These are phyloP conservation scores for Plasmopara halstedii DNA, from an alignment of 352 stramenopile genomes.

Conservation along the genomic window DNA sequence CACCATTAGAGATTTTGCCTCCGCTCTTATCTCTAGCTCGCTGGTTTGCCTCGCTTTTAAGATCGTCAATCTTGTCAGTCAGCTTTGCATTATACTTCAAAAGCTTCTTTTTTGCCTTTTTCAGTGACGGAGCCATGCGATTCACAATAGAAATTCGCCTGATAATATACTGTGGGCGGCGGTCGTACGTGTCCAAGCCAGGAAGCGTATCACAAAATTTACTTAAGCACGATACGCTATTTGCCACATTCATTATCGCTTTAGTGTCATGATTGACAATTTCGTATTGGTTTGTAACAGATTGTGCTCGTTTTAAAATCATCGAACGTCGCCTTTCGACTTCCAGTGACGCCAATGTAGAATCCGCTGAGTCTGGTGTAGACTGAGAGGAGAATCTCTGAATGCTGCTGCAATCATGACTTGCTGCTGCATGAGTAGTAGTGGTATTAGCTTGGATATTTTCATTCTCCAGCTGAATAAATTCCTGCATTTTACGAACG, in stretches of 20 bases:
- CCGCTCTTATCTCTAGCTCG: constrained; percentile 20
- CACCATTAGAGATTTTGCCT: constrained; percentile 9
- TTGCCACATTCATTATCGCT: constrained; percentile 51
- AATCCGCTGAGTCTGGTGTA: not conserved
- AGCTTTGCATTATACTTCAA: constrained; percentile 73
- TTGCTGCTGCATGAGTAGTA: not conserved
- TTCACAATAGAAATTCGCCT: constrained; percentile 49
- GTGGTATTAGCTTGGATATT: constrained; percentile 4
- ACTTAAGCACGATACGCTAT: constrained; percentile 59
- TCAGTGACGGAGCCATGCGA: constrained; percentile 41
- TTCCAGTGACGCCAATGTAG: constrained; percentile 15
- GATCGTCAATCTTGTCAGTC: constrained; percentile 70
- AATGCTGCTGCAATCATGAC: constrained; percentile 1
- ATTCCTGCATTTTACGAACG: constrained; percentile 52
- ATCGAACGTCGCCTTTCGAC: constrained; percentile 3
- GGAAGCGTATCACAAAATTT: constrained; percentile 78
- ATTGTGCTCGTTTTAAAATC: constrained; percentile 11
- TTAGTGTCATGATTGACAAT: constrained; percentile 59
- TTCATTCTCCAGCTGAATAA: constrained; percentile 40
- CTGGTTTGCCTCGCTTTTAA: constrained; percentile 34
- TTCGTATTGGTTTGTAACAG: constrained; percentile 32
- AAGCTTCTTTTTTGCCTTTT: constrained; percentile 66
- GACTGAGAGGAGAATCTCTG: constrained; percentile 6
- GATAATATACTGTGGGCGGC: constrained; percentile 64
- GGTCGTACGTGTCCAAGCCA: constrained; percentile 76